These are phyloP conservation scores for Protomyces arabidopsidicola DNA, from an alignment of 1,139 yeast species.

Conservation along the genomic window DNA sequence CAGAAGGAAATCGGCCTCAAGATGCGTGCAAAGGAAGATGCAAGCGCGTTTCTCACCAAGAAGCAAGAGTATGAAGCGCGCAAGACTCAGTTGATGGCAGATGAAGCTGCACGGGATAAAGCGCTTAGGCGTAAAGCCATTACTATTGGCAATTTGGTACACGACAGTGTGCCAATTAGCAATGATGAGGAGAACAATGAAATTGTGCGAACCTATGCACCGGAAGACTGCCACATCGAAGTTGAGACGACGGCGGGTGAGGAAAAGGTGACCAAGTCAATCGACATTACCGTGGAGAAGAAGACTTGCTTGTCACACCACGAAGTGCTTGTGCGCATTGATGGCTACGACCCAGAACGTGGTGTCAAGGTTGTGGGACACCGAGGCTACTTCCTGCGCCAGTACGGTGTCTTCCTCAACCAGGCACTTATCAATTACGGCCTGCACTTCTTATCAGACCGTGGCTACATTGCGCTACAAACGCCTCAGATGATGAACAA, in stretches of 20 bases:
- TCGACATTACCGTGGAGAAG: constrained; percentile 45
- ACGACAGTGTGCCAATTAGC: constrained; percentile 81
- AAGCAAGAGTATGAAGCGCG: constrained; percentile 69
- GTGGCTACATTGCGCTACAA: constrained; percentile 85
- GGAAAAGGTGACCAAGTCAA: constrained; percentile 1
- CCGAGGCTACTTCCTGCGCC: constrained; percentile 95
- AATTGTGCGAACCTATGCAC: constrained; percentile 81
- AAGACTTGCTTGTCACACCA: constrained; percentile 87
- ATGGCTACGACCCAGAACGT: constrained; percentile 98
- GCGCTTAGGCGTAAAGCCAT: constrained; percentile 74
- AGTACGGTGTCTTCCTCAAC: constrained; percentile 92
- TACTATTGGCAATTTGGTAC: constrained; percentile 89
- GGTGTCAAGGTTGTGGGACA: constrained; percentile 98
- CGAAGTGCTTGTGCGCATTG: constrained; percentile 86
- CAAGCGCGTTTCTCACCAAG: constrained; percentile 70
- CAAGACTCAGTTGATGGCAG: constrained; percentile 60
- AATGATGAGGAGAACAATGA: constrained; percentile 80
- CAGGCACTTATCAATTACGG: constrained; percentile 98
- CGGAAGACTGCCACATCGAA: constrained; percentile 45
- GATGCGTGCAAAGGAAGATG: constrained; percentile 93
- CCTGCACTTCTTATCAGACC: constrained; percentile 69
- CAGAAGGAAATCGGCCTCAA: constrained; percentile 91
- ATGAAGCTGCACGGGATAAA: constrained; percentile 75
- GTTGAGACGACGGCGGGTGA: constrained; percentile 2
- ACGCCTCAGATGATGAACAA: constrained; percentile 99